These are phyloP conservation scores for Colletotrichum orchidophilum DNA, from an alignment of 2,329 filamentous ascomycete genomes.

Conservation along the genomic window DNA sequence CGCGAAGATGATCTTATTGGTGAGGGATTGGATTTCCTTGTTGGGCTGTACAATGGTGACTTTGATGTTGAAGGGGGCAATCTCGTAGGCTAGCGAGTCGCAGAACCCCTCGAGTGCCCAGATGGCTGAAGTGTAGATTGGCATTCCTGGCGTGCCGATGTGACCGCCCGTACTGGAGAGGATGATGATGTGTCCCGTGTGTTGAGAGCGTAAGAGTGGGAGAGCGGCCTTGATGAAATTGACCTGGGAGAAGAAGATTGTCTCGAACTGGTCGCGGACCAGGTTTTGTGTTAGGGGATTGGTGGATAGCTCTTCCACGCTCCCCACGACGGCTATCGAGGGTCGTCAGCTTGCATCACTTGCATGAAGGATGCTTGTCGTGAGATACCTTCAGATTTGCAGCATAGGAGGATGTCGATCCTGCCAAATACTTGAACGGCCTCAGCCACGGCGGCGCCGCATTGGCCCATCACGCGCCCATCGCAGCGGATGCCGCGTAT, in stretches of 20 bases:
- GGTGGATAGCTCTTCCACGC: constrained; percentile 88
- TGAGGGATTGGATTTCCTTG: constrained; percentile 89
- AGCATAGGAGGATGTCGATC: constrained; percentile 91
- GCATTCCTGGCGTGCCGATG: constrained; percentile 89
- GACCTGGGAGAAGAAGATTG: constrained; percentile 93
- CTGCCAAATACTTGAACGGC: constrained; percentile 85
- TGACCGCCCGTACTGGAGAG: constrained; percentile 92
- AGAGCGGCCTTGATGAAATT: constrained; percentile 93
- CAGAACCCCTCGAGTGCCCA: constrained; percentile 98
- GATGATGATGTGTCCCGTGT: constrained; percentile 89
- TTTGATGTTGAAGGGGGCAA: constrained; percentile 96
- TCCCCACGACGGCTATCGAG: constrained; percentile 79
- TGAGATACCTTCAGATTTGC: constrained; percentile 80
- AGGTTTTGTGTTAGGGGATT: constrained; percentile 78
- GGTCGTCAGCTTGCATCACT: background rate
- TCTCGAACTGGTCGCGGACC: constrained; percentile 91
- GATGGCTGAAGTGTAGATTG: constrained; percentile 90
- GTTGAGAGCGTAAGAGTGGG: constrained; percentile 80
- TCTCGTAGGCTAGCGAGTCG: constrained; percentile 94
- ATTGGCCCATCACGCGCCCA: constrained; percentile 72
- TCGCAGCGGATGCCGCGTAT: constrained; percentile 74
- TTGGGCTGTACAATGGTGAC: constrained; percentile 96
- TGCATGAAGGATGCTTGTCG: background rate
- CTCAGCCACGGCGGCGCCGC: constrained; percentile 87
- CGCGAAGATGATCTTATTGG: constrained; percentile 85